Conservation (phyloP, 352 stramenopile species). For the Salisapilia sapeloensis region DNA sequence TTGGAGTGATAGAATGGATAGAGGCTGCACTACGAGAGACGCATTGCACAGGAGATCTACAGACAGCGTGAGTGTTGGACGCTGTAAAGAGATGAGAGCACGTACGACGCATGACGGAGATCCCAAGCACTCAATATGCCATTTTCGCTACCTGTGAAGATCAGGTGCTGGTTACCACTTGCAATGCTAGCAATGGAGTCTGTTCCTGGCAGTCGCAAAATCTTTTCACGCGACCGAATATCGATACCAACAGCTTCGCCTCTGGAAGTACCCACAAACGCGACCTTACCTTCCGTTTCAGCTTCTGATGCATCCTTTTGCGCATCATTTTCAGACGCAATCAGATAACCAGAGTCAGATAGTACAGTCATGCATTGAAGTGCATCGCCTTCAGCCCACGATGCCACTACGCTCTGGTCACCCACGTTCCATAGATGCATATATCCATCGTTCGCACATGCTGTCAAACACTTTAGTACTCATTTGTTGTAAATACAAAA, state of each 20-base stretch:
- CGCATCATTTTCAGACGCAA: conserved; percentile 3
- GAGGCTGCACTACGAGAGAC: conserved; percentile 30
- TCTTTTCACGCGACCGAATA: conserved; percentile 22
- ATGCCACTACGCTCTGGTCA: conserved; percentile 27
- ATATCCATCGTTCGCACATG: conserved; percentile 31
- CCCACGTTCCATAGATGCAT: conserved; percentile 54
- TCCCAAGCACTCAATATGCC: conserved; percentile 43
- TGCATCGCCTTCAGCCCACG: conserved; percentile 36
- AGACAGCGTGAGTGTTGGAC: conserved; percentile 1
- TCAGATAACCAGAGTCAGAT: conserved; percentile 10
- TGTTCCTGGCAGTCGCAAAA: conserved; percentile 17
- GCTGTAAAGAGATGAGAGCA: neutral
- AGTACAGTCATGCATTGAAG: conserved; percentile 33
- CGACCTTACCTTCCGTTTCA: conserved; percentile 40
- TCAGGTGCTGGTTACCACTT: conserved; percentile 7
- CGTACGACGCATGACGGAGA: conserved; percentile 27
- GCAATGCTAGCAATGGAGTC: conserved; percentile 22
- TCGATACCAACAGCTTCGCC: conserved; percentile 41
- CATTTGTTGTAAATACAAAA: neutral
- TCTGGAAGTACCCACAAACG: conserved; percentile 48
- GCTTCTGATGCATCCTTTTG: conserved; percentile 10
- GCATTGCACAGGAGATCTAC: conserved; percentile 20
- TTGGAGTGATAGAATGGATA: conserved; percentile 20
- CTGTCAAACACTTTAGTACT: conserved; percentile 7
- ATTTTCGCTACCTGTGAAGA: conserved; percentile 46